Evolutionary conservation across 768 basidiomycete genomes (phyloP), one percentile per base, ranked within the genome.

Genomic region (Russula olivacea): DNA sequence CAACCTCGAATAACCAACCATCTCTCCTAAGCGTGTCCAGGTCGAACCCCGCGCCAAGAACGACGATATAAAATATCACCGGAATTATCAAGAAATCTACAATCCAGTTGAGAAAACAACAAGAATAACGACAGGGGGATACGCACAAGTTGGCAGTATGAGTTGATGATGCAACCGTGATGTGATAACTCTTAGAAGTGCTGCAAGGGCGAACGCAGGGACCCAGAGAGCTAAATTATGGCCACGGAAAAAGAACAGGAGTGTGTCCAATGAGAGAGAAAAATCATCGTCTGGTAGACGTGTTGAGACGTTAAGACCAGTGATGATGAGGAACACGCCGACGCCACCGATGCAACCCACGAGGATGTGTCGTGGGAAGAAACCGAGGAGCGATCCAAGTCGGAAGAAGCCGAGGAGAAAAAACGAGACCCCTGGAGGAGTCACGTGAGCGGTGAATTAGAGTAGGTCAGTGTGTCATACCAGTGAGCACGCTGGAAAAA

Each of bases 291-390:
- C 92, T 47, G 86, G 80, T 62, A 98, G 79, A 8, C 91, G 85
- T 34, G 92, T 85, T 69, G 88, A 85, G 38, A 97, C 92, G 11
- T 93, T 88, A 36, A 98, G 78, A 14, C 93, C 94, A 0, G 95
- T 98, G 68, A 88, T 79, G 47, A 98, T 83, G 51, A 99, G 78
- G 74, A 98, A 99, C 10, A 87, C 84, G 17, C 96, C 96, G 36
- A 98, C 92, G n/a, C 96, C 95, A 11, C 95, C 95, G 45, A 98
- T 98, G 69, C 89, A 89, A 15, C 95, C 95, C n/a, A 99, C 91
- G 32, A 98, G 82, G 70, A 98, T 97, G 70, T 97, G 94, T 15
- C 96, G 80, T 19, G 96, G 96, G 76, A 98, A 98, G 76, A 98
- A 98, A 1, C 94, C 94, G 40, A 97, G 87, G 10, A 98, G 75